Base-by-base conservation (phyloP, 306 rosid genomes). In the peach (Prunus persica) region DNA sequence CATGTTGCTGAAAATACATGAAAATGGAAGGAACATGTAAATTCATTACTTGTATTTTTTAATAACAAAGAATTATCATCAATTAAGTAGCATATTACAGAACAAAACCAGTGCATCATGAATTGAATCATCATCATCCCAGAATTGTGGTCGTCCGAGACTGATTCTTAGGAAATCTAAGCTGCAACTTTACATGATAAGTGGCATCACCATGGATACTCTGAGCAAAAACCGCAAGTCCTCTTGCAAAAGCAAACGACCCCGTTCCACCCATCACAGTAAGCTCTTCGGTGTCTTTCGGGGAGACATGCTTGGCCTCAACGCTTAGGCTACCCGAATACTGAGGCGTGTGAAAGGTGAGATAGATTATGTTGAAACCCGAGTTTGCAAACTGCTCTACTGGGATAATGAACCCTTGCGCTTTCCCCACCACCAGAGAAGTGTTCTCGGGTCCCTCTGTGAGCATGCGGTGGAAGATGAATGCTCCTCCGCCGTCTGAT, bases 181-280 rank as follows among this genome's bases (percentile, higher is more conserved):
- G 90, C 63, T 92, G 91, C 74, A 95, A 88, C 77, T 87, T 89
- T 12, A 89, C 84, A 67, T 80, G 93, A 43, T 86, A 89, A 77
- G 89, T 66, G 10, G 88, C 73, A 80, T 78, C 82, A 13, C 67
- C 71, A 8, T 25, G 19, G 2, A 46, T 74, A 2, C 86, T 84
- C 66, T 78, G 85, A 41, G 83, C 81, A 49, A 95, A 88, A 69
- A 84, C 72, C 0, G 92, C 97, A 3, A 88, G 18, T 57, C 98
- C 98, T 27, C 90, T 91, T 28, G 96, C 97, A 87, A 95, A 92
- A 7, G 99, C 97, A 82, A 95, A 92, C 1, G 89, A 90, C 27
- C 97, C 96, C 14, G 97, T 90, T 45, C 99, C 99, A 9, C 97
- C 97, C 3, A 92, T 83, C 20, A 95, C 93, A 2, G 74, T 82